Conservation (phyloP, 306 rosid genomes). For the Casuarina cunninghamiana region DNA sequence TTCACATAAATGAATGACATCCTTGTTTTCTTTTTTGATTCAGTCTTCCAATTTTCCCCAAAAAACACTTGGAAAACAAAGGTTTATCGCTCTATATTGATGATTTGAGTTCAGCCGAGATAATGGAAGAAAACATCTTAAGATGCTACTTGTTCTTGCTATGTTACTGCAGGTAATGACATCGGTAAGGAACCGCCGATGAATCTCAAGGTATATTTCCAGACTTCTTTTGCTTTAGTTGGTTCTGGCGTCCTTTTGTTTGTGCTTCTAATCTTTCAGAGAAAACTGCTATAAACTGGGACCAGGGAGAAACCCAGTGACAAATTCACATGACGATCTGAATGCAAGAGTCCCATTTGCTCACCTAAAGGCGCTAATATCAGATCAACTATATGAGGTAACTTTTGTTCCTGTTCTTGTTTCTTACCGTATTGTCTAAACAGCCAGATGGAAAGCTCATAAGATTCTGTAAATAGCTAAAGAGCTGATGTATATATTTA, state of each 20-base stretch:
- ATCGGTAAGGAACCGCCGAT: neutral
- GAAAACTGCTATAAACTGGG: neutral
- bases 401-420: no score
- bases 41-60: neutral
- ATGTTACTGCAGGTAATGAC: conserved; percentile 12
- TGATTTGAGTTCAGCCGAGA: neutral
- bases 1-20: neutral
- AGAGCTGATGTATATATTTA: no score
- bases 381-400: conserved; percentile 22
- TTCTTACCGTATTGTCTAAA: no score
- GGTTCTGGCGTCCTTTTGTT: no score
- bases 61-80: neutral
- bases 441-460: no score
- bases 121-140: neutral
- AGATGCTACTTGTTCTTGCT: neutral
- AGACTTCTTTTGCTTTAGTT: no score
- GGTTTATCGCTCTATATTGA: no score
- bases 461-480: no score
- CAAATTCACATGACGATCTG: fast-evolving
- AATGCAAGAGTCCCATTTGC: conserved; percentile 19
- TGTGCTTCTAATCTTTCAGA: no score
- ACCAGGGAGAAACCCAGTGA: conserved; percentile 29
- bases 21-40: neutral
- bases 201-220: neutral
- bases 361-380: conserved; percentile 19